These are phyloP conservation scores for Hirsutella minnesotensis DNA, from an alignment of 2,329 filamentous ascomycete species.

Conservation along the genomic window DNA sequence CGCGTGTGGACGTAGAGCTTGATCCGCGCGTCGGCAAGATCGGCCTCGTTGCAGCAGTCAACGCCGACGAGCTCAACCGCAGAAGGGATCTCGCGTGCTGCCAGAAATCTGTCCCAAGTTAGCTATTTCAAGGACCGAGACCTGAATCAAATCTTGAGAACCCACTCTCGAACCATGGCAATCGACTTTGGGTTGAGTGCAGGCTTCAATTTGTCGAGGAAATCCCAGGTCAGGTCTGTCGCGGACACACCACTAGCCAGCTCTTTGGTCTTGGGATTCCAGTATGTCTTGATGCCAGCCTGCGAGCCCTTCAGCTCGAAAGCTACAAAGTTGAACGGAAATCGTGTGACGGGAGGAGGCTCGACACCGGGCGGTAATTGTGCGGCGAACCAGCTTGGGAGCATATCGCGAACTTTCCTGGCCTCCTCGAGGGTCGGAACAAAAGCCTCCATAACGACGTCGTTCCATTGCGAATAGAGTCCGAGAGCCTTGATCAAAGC, in stretches of 20 bases:
- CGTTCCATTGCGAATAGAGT: conserved; percentile 5
- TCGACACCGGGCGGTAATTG: background rate
- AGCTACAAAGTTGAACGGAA: conserved; percentile 5
- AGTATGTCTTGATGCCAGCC: conserved; percentile 5
- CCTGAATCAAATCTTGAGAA: background rate
- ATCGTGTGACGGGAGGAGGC: background rate
- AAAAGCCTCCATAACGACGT: conserved; percentile 2
- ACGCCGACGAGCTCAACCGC: conserved; percentile 5
- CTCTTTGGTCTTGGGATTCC: conserved; percentile 6
- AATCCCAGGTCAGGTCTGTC: background rate
- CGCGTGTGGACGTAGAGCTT: conserved; percentile 6
- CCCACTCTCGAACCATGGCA: conserved; percentile 4
- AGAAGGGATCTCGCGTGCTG: background rate
- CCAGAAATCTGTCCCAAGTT: conserved; percentile 2
- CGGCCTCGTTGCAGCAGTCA: conserved; percentile 5
- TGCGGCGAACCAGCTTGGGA: conserved; percentile 3
- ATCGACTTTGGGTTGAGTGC: conserved; percentile 3
- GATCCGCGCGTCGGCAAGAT: conserved; percentile 4
- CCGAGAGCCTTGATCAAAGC: conserved; percentile 1
- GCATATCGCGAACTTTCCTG: background rate
- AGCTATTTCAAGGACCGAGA: background rate
- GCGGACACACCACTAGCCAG: conserved; percentile 1
- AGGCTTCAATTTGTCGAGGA: conserved; percentile 3
- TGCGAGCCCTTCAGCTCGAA: conserved; percentile 6
- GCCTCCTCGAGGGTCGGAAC: conserved; percentile 1